phyloP scores from a whole-genome alignment of 1,284 basidiomycete genomes.

The Mycosarcoma mackinlayi region DNA sequence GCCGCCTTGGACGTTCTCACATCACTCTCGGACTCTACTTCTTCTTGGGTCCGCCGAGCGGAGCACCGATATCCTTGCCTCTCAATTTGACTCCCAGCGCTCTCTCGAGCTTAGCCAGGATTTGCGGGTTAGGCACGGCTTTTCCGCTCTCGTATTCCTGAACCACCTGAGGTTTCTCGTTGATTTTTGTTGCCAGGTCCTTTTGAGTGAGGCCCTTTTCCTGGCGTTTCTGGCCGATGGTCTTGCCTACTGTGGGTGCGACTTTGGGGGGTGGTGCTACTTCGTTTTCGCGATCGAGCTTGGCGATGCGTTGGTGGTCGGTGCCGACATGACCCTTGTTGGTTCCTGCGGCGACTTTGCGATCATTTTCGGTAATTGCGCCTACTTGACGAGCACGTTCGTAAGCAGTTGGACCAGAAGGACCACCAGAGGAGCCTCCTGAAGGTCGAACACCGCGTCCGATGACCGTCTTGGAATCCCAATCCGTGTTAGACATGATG shows the following conservation, averaged over 20 bases:
- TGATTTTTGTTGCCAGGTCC: conserved; percentile 90
- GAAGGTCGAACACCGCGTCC: conserved; percentile 76
- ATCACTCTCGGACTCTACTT: conserved; percentile 23
- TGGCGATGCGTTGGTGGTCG: conserved; percentile 66
- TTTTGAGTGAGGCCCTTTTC: conserved; percentile 86
- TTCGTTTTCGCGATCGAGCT: conserved; percentile 76
- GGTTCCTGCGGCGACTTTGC: conserved; percentile 67
- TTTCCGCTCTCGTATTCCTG: conserved; percentile 87
- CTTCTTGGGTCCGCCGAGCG: conserved; percentile 58
- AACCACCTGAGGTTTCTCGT: conserved; percentile 86
- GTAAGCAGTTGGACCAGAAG: conserved; percentile 71
- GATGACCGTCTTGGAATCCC: conserved; percentile 74
- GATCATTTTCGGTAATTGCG: conserved; percentile 70
- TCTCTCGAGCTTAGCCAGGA: conserved; percentile 92
- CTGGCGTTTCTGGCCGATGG: conserved; percentile 84
- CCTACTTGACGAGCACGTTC: conserved; percentile 70
- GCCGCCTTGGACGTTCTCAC: no score
- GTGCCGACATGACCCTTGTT: conserved; percentile 64
- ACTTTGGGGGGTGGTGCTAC: conserved; percentile 93
- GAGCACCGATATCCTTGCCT: conserved; percentile 63
- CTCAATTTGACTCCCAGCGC: conserved; percentile 85
- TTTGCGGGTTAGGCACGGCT: conserved; percentile 88
- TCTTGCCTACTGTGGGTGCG: conserved; percentile 81
- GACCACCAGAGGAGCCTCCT: conserved; percentile 72
- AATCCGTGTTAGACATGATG: conserved; percentile 51